phyloP scores from a whole-genome alignment of 2,329 filamentous ascomycete genomes.

The Sclerotinia spermophila region DNA sequence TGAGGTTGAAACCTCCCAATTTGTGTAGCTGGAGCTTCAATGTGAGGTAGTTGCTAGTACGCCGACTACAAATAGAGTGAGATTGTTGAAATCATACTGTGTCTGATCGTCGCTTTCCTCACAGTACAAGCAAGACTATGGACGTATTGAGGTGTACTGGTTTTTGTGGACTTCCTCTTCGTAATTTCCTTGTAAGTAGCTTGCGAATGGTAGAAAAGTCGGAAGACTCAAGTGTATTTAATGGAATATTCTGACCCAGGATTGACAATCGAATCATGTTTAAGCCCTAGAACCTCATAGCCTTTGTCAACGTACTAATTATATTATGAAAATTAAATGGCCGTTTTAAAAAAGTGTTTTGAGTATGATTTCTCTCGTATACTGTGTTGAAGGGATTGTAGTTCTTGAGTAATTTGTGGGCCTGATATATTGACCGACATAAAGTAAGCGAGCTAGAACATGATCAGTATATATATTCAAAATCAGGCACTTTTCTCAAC shows the following conservation, averaged over 20 bases:
- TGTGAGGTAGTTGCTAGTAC: no score
- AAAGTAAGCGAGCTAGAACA: accelerated
- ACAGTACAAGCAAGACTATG: no score
- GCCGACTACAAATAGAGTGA: not conserved
- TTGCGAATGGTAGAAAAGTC: not conserved
- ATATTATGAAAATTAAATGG: not conserved
- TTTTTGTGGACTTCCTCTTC: not conserved
- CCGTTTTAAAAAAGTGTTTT: not conserved
- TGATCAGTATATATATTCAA: accelerated
- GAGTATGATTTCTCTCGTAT: not conserved
- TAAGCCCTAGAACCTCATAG: no score
- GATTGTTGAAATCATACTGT: not conserved
- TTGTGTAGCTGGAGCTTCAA: not conserved
- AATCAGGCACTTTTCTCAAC: accelerated
- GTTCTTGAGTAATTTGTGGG: not conserved
- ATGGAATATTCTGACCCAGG: not conserved
- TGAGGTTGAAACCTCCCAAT: no score
- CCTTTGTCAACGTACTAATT: no score
- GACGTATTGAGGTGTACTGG: no score
- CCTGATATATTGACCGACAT: no score
- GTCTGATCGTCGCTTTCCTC: not conserved
- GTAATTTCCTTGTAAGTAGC: not conserved
- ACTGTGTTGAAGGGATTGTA: not conserved
- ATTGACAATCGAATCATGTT: not conserved
- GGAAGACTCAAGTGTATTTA: not conserved